phyloP scores from a whole-genome alignment of 768 basidiomycete genomes.

The Austroboletus eburneus region DNA sequence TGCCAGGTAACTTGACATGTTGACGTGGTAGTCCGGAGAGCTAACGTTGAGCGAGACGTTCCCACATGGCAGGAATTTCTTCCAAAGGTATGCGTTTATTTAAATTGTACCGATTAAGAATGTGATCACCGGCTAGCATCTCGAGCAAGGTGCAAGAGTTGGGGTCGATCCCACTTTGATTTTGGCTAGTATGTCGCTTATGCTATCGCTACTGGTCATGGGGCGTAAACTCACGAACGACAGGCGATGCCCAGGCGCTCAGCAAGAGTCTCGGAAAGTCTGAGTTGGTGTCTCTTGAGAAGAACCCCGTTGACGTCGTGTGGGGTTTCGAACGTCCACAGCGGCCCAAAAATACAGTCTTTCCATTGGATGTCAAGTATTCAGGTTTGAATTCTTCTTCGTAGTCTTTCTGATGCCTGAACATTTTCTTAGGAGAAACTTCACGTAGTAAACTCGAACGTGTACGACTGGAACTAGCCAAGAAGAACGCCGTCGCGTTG shows the following conservation, averaged over 20 bases:
- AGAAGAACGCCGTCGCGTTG: conserved; percentile 52
- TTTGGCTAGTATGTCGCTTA: conserved; percentile 46
- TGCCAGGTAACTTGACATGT: conserved; percentile 53
- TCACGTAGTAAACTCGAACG: conserved; percentile 62
- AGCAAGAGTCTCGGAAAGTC: conserved; percentile 57
- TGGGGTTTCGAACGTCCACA: conserved; percentile 68
- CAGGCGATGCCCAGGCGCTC: conserved; percentile 66
- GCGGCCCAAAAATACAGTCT: conserved; percentile 63
- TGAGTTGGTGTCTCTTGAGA: conserved; percentile 55
- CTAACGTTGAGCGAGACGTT: conserved; percentile 51
- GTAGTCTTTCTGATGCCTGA: neutral
- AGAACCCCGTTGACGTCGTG: conserved; percentile 76
- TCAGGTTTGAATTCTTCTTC: conserved; percentile 43
- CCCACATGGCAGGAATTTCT: conserved; percentile 90
- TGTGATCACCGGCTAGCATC: conserved; percentile 39
- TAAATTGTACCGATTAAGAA: neutral
- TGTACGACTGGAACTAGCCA: conserved; percentile 62
- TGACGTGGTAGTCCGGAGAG: neutral
- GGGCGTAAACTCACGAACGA: neutral
- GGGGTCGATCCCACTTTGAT: conserved; percentile 83
- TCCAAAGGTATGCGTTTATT: conserved; percentile 46
- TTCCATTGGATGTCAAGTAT: conserved; percentile 69
- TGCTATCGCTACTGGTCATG: conserved; percentile 13
- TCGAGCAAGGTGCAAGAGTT: conserved; percentile 58
- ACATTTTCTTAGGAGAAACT: conserved; percentile 46